Percentiles rank a stretch among this genome's conserved stretches.
Evolutionary conservation across 352 stramenopile species (phyloP).

Genomic region (Phytophthora pluvialis): DNA sequence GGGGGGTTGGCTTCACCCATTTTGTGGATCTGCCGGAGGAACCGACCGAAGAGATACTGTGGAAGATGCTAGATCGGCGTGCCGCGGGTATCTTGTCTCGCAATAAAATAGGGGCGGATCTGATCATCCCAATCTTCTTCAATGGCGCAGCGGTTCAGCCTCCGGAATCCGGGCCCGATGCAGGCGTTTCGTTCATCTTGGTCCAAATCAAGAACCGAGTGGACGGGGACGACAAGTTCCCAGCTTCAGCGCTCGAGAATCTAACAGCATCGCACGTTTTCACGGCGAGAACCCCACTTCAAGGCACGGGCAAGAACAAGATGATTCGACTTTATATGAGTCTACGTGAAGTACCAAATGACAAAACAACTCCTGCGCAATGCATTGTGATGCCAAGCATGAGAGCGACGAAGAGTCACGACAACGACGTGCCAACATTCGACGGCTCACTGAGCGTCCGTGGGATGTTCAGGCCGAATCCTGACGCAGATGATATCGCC

Average conservation of each 20-base stretch:
- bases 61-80: conserved; percentile 1
- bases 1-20: background rate
- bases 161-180: no score
- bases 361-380: background rate
- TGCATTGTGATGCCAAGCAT: background rate
- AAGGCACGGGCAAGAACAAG: no score
- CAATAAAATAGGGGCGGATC: background rate
- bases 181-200: conserved; percentile 15
- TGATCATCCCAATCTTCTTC: background rate
- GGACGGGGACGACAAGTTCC: background rate
- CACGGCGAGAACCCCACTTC: no score
- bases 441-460: no score
- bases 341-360: background rate
- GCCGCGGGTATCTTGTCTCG: background rate
- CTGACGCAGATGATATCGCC: no score
- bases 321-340: conserved; percentile 7
- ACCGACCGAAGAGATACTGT: background rate
- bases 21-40: background rate
- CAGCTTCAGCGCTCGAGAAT: no score
- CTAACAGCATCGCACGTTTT: no score
- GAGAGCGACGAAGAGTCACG: no score
- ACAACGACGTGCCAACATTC: no score
- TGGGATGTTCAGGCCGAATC: no score
- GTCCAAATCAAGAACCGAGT: background rate
- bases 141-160: no score